Evolutionary conservation across 371 early-diverging fungal species (phyloP), one percentile per base, ranked within the genome.

Genomic region (Massospora cicadina): DNA sequence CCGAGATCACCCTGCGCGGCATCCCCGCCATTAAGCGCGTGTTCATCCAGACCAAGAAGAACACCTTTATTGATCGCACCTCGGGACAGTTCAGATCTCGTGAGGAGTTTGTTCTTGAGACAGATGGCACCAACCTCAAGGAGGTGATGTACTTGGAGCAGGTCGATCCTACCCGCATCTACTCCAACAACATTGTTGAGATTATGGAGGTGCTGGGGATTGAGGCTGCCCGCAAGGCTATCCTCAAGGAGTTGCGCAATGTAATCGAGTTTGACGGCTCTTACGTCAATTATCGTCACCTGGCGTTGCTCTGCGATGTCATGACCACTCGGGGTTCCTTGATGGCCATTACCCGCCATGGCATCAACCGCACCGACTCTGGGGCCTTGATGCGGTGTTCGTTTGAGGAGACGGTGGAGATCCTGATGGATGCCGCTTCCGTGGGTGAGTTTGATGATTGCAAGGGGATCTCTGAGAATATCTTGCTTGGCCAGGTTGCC

Each of bases 341-440:
- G 65, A 92, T 93, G 83, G 97, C 99, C 33, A 98, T 99, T 68
- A 98, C 99, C 21, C 88, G 99, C 65, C 99, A 99, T 72, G 99
- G 99, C 70, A 98, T 98, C 72, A 99, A 99, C 74, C 86, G 98
- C 65, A 88, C 95, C 24, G 95, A 94, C 68, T 88, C 93, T 1
- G 93, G 98, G 64, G 98, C 95, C 17, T 77, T 99, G 61, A 96
- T 95, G 84, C 82, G 99, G 56, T 92, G 92, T 72, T 94, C 99
- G 2, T 99, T 99, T 68, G 99, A 99, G 76, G 99, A 99, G 76
- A 99, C 99, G 0, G 99, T 98, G 0, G 99, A 99, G 76, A 90
- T 99, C 76, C 79, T 99, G 66, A 80, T 98, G 77, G 98, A 99
- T 59, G 98, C 99, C 5, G 98, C 98, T 1, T 86, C 89, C 31